Conservation (phyloP, 75 land plant genomes). For the Chamaecyparis obtusa region DNA sequence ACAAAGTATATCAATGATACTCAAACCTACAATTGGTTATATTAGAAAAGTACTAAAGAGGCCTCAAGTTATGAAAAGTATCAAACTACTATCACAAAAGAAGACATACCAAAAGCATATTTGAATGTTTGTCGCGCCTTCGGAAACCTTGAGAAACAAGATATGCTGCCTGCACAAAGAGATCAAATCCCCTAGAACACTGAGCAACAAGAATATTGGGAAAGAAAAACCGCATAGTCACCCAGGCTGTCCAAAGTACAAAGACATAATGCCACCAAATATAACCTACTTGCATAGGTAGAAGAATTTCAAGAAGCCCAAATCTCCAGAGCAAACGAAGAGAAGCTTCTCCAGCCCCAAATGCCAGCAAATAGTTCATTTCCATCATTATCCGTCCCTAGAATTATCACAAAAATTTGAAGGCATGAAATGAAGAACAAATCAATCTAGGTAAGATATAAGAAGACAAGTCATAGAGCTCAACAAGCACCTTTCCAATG, state of each 20-base stretch:
- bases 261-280: neutral
- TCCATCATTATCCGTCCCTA: conserved; percentile 85
- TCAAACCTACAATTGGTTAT: neutral
- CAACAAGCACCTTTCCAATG: conserved; percentile 65
- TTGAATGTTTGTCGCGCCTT: conserved; percentile 68
- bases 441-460: neutral
- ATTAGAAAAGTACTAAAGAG: neutral
- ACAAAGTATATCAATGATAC: neutral
- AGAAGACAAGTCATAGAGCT: neutral
- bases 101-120: conserved; percentile 69
- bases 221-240: neutral
- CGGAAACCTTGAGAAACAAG: conserved; percentile 54
- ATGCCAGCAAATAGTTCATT: conserved; percentile 83
- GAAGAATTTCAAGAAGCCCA: conserved; percentile 79
- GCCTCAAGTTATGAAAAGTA: neutral
- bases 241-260: neutral
- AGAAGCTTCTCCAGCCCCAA: conserved; percentile 89
- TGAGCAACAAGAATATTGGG: neutral
- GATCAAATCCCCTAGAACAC: neutral
- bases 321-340: conserved; percentile 90
- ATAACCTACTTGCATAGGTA: conserved; percentile 73
- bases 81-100: neutral
- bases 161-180: conserved; percentile 66
- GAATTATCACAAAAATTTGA: conserved; percentile 1
- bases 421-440: neutral